Base-by-base conservation (phyloP, 106 monocot species). In the Hemerocallis citrina region DNA sequence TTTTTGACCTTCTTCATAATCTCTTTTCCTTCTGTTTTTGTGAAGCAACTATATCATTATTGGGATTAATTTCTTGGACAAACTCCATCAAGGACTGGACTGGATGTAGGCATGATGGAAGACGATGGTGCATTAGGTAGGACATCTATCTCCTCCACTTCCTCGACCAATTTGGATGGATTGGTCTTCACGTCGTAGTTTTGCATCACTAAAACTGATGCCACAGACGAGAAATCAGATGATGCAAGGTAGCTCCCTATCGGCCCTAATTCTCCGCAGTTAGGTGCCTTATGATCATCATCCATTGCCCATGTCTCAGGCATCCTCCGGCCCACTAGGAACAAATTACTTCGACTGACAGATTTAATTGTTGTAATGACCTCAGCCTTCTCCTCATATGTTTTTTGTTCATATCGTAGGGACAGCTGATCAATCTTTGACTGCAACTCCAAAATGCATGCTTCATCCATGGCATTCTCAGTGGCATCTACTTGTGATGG, bases 231-330 rank as follows among this genome's bases (percentile, higher is more conserved):
- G 41, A 78, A 68, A 20, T 78, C 78, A 23, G 72, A 22, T 27
- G 73, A 59, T 0, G 67, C 68, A 19, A 78, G 51, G 55, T 77
- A 77, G 67, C 72, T 67, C 3, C 77, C 77, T 13, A 77, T 71
- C 15, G 65, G 66, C 5, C 77, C 77, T 5, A 77, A 60, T 45
- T 77, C 77, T 35, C 52, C 58, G 48, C 71, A 77, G 21, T 77
- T 66, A 6, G 33, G 62, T n/a, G n/a, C n/a, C n/a, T n/a, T n/a
- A n/a, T n/a, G n/a, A 28, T 29, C 49, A 48, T 61, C 66, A 19
- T 32, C 47, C 30, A 72, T 15, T 0, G 29, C 17, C 6, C 19
- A 16, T 27, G 25, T 41, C 34, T 7, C 4, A 2, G 57, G 13
- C n/a, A n/a, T n/a, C 36, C 43, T 46, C 27, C 70, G 59, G 11